Conservation (phyloP, 2,329 filamentous ascomycete species). For the Hirsutella thompsonii region DNA sequence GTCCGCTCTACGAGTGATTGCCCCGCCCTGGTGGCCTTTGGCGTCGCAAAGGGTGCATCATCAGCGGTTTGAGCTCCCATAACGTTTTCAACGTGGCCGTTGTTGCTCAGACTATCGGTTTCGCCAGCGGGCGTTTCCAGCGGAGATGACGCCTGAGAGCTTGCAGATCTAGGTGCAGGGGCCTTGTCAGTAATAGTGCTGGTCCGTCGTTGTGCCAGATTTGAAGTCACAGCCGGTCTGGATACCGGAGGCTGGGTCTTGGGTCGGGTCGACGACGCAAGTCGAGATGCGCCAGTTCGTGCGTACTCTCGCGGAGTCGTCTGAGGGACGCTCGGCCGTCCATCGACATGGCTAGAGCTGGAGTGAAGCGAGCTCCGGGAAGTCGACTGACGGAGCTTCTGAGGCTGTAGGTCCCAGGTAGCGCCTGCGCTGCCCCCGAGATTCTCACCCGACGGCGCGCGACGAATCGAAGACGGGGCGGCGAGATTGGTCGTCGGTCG, state of each 20-base stretch:
- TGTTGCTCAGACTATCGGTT: no score
- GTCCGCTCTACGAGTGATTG: conserved; percentile 71
- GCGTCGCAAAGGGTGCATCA: conserved; percentile 6
- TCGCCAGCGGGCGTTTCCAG: no score
- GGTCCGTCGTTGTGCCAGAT: no score
- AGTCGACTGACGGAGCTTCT: conserved; percentile 25
- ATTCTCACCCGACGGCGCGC: conserved; percentile 16
- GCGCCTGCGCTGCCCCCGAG: conserved; percentile 7
- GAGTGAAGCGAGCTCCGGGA: conserved; percentile 25
- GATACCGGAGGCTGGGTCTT: conserved; percentile 5
- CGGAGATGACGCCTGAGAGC: no score
- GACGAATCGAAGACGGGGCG: conserved; percentile 15
- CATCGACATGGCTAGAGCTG: conserved; percentile 7
- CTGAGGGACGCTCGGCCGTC: no score
- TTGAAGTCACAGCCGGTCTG: conserved; percentile 1
- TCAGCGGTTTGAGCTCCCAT: not conserved
- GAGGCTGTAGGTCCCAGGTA: conserved; percentile 21
- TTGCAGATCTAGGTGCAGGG: no score
- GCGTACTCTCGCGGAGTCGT: no score
- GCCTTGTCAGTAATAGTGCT: no score
- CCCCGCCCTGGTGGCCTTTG: conserved; percentile 14
- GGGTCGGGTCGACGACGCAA: conserved; percentile 1
- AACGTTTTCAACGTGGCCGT: conserved; percentile 1
- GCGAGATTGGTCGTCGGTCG: conserved; percentile 14
- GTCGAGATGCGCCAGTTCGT: no score